phyloP scores from a whole-genome alignment of 1,284 basidiomycete species.

The Tremellales sp. region DNA sequence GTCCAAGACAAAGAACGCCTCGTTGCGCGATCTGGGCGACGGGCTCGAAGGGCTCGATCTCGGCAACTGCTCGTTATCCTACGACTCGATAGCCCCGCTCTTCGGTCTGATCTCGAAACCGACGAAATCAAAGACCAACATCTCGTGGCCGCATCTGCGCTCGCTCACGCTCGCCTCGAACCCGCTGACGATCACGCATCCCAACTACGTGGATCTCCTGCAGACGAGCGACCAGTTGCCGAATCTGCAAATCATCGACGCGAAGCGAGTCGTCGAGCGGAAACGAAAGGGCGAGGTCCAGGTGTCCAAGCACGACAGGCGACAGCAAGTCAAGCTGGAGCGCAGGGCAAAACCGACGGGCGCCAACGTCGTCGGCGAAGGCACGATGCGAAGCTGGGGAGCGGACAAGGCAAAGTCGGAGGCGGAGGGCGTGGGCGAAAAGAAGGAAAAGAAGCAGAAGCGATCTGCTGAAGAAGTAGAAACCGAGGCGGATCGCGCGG shows the following conservation, averaged over 20 bases:
- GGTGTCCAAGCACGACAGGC: constrained; percentile 28
- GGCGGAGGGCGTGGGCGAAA: constrained; percentile 1
- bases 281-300: constrained; percentile 33
- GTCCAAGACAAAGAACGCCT: neutral
- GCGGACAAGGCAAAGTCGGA: constrained; percentile 9
- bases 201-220: constrained; percentile 32
- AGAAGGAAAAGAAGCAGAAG: constrained; percentile 4
- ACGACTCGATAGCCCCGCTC: constrained; percentile 14
- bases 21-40: constrained; percentile 22
- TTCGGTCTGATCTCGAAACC: constrained; percentile 18
- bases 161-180: constrained; percentile 41
- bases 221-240: constrained; percentile 31
- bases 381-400: constrained; percentile 37
- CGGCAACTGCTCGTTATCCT: constrained; percentile 41
- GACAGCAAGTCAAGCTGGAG: constrained; percentile 25
- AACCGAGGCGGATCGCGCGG: neutral
- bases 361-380: constrained; percentile 23
- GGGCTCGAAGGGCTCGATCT: constrained; percentile 44
- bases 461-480: neutral
- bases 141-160: constrained; percentile 28
- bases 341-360: constrained; percentile 35
- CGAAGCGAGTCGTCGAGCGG: constrained; percentile 40
- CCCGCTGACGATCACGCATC: constrained; percentile 31
- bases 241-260: constrained; percentile 45
- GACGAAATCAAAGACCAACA: neutral